These are phyloP conservation scores for Candida maesae DNA, from an alignment of 805 yeast species.

Conservation along the genomic window DNA sequence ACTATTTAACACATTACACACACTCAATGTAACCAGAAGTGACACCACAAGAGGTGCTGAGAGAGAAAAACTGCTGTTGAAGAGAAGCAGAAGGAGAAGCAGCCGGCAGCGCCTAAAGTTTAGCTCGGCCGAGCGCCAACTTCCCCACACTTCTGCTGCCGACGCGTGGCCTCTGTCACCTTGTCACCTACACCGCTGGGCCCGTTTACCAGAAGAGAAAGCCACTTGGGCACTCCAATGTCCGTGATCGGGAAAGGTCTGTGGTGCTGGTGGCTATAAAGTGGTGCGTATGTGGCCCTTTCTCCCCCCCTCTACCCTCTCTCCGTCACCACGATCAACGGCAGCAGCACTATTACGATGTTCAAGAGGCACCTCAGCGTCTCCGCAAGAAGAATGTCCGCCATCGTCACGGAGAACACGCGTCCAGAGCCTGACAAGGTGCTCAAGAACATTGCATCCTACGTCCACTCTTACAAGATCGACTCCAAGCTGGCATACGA, in stretches of 20 bases:
- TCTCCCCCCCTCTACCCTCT: too few relatives aligned
- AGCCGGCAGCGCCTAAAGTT: not conserved
- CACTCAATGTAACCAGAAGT: too few relatives aligned
- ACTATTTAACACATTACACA: too few relatives aligned
- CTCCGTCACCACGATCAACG: too few relatives aligned
- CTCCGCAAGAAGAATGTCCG: slow-evolving; percentile 15
- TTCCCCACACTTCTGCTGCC: not conserved
- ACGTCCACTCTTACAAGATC: slow-evolving; percentile 43
- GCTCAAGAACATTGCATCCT: slow-evolving; percentile 44
- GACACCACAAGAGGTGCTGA: too few relatives aligned
- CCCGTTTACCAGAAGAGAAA: too few relatives aligned
- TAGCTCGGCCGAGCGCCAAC: not conserved
- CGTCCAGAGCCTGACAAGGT: slow-evolving; percentile 51
- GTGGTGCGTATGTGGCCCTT: too few relatives aligned
- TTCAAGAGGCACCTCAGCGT: slow-evolving; percentile 11
- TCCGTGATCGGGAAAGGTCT: slow-evolving; percentile 3
- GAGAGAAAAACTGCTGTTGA: too few relatives aligned
- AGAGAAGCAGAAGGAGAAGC: not conserved
- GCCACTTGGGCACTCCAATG: not conserved
- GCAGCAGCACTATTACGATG: too few relatives aligned
- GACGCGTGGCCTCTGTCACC: slow-evolving; percentile 1
- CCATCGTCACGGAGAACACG: slow-evolving; percentile 40
- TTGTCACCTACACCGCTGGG: too few relatives aligned
- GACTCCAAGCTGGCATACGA: slow-evolving; percentile 45
- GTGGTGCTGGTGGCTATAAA: too few relatives aligned